Evolutionary conservation across 2,329 filamentous ascomycete species (phyloP).

Genomic region (Mollisiaceae sp.): DNA sequence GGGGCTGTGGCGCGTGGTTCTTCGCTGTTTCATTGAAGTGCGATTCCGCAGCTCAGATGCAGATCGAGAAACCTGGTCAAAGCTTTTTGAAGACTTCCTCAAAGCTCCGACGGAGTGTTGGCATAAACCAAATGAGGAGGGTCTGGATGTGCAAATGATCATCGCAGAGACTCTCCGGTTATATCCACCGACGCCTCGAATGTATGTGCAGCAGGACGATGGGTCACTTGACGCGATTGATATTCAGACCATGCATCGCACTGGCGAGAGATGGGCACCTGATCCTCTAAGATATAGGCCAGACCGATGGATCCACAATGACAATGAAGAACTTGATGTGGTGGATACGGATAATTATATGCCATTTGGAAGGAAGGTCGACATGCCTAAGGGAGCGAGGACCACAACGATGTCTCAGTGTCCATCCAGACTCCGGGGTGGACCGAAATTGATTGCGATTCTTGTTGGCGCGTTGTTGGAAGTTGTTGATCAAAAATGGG

Average conservation of each 20-base stretch:
- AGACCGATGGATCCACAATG: conserved; percentile 35
- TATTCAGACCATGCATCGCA: conserved; percentile 29
- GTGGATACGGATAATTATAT: neutral
- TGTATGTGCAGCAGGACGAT: conserved; percentile 18
- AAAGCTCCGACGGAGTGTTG: neutral
- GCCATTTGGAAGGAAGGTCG: conserved; percentile 4
- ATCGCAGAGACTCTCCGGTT: conserved; percentile 28
- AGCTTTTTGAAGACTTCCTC: neutral
- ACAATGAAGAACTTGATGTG: neutral
- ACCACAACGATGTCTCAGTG: conserved; percentile 1
- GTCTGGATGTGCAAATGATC: conserved; percentile 11
- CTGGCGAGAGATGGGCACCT: conserved; percentile 20
- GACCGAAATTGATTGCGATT: conserved; percentile 14
- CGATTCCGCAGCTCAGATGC: conserved; percentile 14
- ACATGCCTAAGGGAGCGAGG: neutral
- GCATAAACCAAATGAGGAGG: neutral
- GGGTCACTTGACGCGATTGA: conserved; percentile 19
- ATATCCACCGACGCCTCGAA: conserved; percentile 29
- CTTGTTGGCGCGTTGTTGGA: conserved; percentile 7
- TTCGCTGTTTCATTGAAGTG: conserved; percentile 27
- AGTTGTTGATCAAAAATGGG: conserved; percentile 5
- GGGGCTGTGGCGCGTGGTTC: conserved; percentile 22
- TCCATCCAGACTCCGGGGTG: conserved; percentile 5
- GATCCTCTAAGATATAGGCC: conserved; percentile 24
- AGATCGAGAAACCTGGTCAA: neutral